A percentile compares a stretch with the other conserved stretches of the same genome.
These are phyloP conservation scores for Pyrenophora teres DNA, from an alignment of 2,329 filamentous ascomycete genomes.

Conservation along the genomic window DNA sequence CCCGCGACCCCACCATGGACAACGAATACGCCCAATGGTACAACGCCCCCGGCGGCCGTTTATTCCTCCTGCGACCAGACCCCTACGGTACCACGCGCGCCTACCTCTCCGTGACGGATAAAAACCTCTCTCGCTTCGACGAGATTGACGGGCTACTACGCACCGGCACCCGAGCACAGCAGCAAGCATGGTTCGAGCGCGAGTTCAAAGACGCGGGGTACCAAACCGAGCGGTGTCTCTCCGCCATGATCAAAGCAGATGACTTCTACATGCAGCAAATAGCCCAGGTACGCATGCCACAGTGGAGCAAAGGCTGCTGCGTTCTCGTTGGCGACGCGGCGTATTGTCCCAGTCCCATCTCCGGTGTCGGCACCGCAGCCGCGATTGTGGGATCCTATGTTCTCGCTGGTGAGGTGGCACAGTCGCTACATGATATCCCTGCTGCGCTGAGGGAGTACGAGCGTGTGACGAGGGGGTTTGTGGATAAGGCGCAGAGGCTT, in stretches of 20 bases:
- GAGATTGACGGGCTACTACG: constrained; percentile 21
- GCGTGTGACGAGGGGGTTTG: constrained; percentile 22
- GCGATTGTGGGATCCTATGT: constrained; percentile 49
- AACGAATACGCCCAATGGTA: constrained; percentile 35
- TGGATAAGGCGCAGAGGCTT: constrained; percentile 31
- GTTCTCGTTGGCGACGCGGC: constrained; percentile 49
- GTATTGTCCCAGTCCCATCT: constrained; percentile 44
- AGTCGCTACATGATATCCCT: constrained; percentile 24
- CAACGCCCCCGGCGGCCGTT: constrained; percentile 25
- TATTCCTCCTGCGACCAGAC: constrained; percentile 31
- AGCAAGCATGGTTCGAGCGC: constrained; percentile 30
- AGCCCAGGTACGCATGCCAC: constrained; percentile 47
- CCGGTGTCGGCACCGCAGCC: constrained; percentile 35
- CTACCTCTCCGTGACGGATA: constrained; percentile 25
- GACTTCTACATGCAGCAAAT: constrained; percentile 55
- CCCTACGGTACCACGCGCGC: constrained; percentile 27
- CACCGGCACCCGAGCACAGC: constrained; percentile 20
- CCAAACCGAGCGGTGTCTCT: constrained; percentile 43
- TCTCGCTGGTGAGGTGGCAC: constrained; percentile 45
- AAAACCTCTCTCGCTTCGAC: constrained; percentile 24
- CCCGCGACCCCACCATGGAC: constrained; percentile 18
- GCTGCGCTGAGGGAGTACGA: constrained; percentile 33
- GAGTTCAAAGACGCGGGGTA: constrained; percentile 48
- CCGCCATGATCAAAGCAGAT: constrained; percentile 46
- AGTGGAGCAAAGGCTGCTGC: constrained; percentile 43